phyloP scores from a whole-genome alignment of 2,329 filamentous ascomycete species.

The Scytalidium sp. region DNA sequence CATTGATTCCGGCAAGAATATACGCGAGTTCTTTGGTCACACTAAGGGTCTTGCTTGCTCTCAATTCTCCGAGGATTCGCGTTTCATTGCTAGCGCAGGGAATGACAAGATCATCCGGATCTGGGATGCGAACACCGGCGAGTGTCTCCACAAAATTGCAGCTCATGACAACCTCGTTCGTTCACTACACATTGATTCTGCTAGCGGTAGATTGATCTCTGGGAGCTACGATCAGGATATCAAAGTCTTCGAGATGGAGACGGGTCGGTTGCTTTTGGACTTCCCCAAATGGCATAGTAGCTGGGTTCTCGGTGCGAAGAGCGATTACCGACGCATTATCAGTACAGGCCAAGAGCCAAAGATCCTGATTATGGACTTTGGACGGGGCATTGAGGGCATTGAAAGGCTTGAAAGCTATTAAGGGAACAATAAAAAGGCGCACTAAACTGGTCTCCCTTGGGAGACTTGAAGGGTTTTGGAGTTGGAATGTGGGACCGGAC shows the following conservation, averaged over 20 bases:
- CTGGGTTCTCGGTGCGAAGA: slow-evolving; percentile 96
- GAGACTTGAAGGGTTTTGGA: not conserved
- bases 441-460: not conserved
- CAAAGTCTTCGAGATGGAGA: slow-evolving; percentile 87
- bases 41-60: slow-evolving; percentile 93
- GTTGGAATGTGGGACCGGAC: not conserved
- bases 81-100: slow-evolving; percentile 87
- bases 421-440: not conserved
- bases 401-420: slow-evolving; percentile 52
- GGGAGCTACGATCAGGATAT: slow-evolving; percentile 95
- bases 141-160: slow-evolving; percentile 74
- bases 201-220: slow-evolving; percentile 82
- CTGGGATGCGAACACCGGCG: slow-evolving; percentile 89
- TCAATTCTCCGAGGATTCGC: slow-evolving; percentile 94
- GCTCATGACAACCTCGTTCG: slow-evolving; percentile 86
- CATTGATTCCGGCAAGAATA: slow-evolving; percentile 79
- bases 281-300: slow-evolving; percentile 95
- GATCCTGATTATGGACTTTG: slow-evolving; percentile 93
- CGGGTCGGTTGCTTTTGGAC: slow-evolving; percentile 73
- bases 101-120: slow-evolving; percentile 96
- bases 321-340: slow-evolving; percentile 90
- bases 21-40: slow-evolving; percentile 87
- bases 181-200: slow-evolving; percentile 84
- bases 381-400: slow-evolving; percentile 54
- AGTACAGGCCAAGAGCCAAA: slow-evolving; percentile 93